Conservation (phyloP, 345 rosid genomes). For the Geranium brycei region DNA sequence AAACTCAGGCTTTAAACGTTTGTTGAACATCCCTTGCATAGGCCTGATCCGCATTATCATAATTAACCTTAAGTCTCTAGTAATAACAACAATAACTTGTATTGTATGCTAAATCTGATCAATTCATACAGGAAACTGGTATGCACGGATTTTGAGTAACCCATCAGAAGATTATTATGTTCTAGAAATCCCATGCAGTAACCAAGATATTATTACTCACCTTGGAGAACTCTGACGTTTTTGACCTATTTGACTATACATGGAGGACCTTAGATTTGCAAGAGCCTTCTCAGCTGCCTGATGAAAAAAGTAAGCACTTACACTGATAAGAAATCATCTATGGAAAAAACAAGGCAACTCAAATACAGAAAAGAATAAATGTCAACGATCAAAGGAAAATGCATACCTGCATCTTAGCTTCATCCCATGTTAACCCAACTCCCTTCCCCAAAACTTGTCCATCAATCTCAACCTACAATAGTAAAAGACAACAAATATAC, state of each 20-base stretch:
- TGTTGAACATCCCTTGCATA: conserved; percentile 48
- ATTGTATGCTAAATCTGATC: neutral
- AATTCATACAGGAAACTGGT: neutral
- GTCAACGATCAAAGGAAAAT: neutral
- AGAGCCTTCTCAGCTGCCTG: conserved; percentile 96
- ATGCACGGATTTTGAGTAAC: too few species aligned
- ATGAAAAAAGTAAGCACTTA: conserved; percentile 3
- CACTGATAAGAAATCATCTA: conserved; percentile 6
- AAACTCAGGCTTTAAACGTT: conserved; percentile 65
- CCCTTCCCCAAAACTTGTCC: conserved; percentile 85
- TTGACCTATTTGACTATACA: conserved; percentile 46
- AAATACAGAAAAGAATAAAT: neutral
- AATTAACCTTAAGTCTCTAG: too few species aligned
- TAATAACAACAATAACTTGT: too few species aligned
- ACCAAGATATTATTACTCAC: conserved; percentile 26
- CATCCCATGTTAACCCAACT: conserved; percentile 79
- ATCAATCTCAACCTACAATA: conserved; percentile 74
- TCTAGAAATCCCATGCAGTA: too few species aligned
- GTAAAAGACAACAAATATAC: conserved; percentile 6
- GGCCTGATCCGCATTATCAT: conserved; percentile 27
- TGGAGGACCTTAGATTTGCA: conserved; percentile 40
- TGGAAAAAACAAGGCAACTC: neutral
- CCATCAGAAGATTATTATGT: neutral
- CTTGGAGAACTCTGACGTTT: conserved; percentile 75
- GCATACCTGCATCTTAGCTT: conserved; percentile 78